Conservation (phyloP, 2,329 filamentous ascomycete species). For the Aspergillus alliaceus region DNA sequence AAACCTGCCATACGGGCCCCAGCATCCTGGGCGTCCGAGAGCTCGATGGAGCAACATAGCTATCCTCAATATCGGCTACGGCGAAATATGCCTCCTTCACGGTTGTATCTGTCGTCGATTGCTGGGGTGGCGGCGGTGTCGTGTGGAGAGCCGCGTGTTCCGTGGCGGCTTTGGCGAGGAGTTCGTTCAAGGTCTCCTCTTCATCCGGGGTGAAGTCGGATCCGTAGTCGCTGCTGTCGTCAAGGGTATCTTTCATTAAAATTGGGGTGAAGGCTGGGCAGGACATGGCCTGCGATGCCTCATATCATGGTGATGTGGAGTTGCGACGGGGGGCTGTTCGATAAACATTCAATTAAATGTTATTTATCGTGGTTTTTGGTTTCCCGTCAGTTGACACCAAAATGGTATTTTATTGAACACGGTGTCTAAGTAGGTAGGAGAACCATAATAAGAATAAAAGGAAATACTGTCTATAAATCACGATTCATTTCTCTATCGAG, state of each 20-base stretch:
- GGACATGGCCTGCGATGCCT: slow-evolving; percentile 38
- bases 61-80: slow-evolving; percentile 46
- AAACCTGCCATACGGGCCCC: slow-evolving; percentile 31
- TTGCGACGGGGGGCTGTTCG: background rate
- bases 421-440: background rate
- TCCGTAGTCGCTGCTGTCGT: slow-evolving; percentile 58
- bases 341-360: background rate
- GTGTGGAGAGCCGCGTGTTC: slow-evolving; percentile 22
- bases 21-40: slow-evolving; percentile 43
- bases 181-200: slow-evolving; percentile 52
- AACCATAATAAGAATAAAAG: background rate
- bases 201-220: slow-evolving; percentile 62
- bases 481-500: background rate
- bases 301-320: slow-evolving; percentile 18
- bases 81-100: slow-evolving; percentile 16
- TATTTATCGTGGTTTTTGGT: too few relatives aligned
- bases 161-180: slow-evolving; percentile 49
- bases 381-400: too few relatives aligned
- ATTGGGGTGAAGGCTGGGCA: slow-evolving; percentile 21
- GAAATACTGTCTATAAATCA: background rate
- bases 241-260: slow-evolving; percentile 20
- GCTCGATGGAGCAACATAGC: slow-evolving; percentile 37
- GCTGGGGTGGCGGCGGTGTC: slow-evolving; percentile 21
- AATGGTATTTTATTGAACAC: background rate
- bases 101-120: slow-evolving; percentile 11